Evolutionary conservation across 306 rosid species (phyloP).

Genomic region (Lupinus albus): DNA sequence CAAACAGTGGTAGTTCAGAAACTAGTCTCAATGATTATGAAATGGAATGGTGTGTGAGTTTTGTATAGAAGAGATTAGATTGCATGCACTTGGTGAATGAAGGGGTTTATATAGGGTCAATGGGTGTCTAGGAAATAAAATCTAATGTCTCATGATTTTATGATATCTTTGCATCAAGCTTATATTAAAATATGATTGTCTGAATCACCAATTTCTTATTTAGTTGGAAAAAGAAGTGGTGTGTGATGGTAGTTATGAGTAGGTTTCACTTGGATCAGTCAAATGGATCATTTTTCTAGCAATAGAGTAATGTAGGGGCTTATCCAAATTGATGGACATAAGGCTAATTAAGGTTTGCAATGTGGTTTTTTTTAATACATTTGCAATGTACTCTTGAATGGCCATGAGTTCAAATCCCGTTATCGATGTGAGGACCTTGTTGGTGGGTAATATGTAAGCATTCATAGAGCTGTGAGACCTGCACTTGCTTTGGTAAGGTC

Average conservation of each 20-base stretch:
- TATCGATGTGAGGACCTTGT: too few species aligned
- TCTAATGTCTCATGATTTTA: not conserved
- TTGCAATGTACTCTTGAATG: not conserved
- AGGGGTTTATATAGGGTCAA: too few species aligned
- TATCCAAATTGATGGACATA: not conserved
- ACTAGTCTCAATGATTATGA: not conserved
- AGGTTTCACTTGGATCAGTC: conserved; percentile 3
- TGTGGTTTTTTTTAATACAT: not conserved
- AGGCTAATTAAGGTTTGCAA: not conserved
- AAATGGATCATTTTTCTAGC: not conserved
- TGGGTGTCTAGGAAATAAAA: not conserved
- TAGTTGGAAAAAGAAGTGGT: not conserved
- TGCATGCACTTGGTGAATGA: too few species aligned
- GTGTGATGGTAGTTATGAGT: not conserved
- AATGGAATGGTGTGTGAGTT: too few species aligned
- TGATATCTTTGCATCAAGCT: not conserved
- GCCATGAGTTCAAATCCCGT: too few species aligned
- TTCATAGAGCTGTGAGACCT: too few species aligned
- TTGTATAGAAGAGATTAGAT: too few species aligned
- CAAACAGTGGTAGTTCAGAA: conserved; percentile 23
- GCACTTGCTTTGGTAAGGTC: too few species aligned
- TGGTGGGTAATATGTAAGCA: too few species aligned
- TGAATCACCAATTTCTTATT: not conserved
- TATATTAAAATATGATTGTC: not conserved
- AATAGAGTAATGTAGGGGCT: conserved; percentile 1